Evolutionary conservation across 1,139 yeast species (phyloP).

Genomic region (Candida sanyaensis): DNA sequence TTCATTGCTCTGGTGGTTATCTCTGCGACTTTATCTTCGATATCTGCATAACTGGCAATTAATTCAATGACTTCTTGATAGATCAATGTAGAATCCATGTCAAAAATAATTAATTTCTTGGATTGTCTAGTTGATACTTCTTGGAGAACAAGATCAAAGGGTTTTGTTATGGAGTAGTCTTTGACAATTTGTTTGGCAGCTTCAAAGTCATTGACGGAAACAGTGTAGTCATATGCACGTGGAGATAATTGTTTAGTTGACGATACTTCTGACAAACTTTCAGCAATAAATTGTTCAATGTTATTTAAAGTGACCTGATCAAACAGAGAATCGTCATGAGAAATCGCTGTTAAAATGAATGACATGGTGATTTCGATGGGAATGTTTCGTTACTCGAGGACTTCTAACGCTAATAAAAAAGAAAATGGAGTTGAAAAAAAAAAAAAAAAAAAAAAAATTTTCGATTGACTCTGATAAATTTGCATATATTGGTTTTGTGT

Average conservation of each 20-base stretch:
- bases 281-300: constrained; percentile 3
- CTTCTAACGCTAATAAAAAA: neutral
- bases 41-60: constrained; percentile 64
- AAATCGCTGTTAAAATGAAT: constrained; percentile 21
- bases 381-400: neutral
- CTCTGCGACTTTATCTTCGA: constrained; percentile 37
- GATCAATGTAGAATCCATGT: constrained; percentile 97
- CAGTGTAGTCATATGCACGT: constrained; percentile 21
- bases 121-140: constrained; percentile 32
- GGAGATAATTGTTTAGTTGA: constrained; percentile 16
- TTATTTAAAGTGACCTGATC: neutral
- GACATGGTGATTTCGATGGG: constrained; percentile 1
- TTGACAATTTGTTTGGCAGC: constrained; percentile 13
- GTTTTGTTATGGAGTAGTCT: constrained; percentile 12
- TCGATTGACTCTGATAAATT: neutral
- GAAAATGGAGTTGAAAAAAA: neutral
- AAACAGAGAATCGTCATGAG: constrained; percentile 14
- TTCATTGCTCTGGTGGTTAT: constrained; percentile 97
- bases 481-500: neutral
- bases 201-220: constrained; percentile 8
- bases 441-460: too few relatives aligned
- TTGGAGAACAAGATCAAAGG: constrained; percentile 39
- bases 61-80: constrained; percentile 96
- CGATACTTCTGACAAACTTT: constrained; percentile 3
- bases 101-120: constrained; percentile 80